Percentiles rank a stretch among this genome's conserved stretches.
Evolutionary conservation across 1,139 yeast species (phyloP).

Genomic region (Sugiyamaella paludigena): DNA sequence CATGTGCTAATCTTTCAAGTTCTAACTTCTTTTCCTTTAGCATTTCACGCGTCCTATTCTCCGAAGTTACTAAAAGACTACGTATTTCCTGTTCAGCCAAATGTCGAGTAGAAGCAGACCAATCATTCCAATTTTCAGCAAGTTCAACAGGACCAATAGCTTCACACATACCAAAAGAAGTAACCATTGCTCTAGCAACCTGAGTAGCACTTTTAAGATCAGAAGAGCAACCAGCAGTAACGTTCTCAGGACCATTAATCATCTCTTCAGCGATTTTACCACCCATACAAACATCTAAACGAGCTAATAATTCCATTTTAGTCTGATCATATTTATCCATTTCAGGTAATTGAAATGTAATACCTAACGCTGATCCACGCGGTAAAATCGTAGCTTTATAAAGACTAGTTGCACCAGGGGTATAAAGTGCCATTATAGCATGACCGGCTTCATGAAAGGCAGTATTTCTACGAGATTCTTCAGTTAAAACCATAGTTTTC

Average conservation of each 20-base stretch:
- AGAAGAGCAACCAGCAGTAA: conserved; percentile 91
- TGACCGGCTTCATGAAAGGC: conserved; percentile 99
- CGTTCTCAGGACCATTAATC: conserved; percentile 86
- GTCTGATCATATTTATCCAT: conserved; percentile 97
- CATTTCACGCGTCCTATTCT: conserved; percentile 70
- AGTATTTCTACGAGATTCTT: conserved; percentile 87
- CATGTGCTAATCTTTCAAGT: conserved; percentile 85
- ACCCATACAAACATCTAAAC: conserved; percentile 97
- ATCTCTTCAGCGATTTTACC: conserved; percentile 97
- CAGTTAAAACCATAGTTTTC: conserved; percentile 95
- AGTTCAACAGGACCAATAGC: conserved; percentile 88
- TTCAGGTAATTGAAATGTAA: conserved; percentile 95
- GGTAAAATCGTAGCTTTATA: conserved; percentile 97
- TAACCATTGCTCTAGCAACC: conserved; percentile 96
- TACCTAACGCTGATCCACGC: conserved; percentile 93
- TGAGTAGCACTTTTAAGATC: conserved; percentile 87
- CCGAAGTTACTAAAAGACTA: conserved; percentile 67
- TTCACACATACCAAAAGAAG: conserved; percentile 94
- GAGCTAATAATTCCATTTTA: conserved; percentile 81
- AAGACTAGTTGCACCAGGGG: conserved; percentile 92
- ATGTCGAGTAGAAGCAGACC: conserved; percentile 88
- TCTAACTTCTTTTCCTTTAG: conserved; percentile 64
- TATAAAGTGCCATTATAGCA: conserved; percentile 94
- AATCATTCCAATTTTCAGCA: conserved; percentile 82
- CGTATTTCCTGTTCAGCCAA: conserved; percentile 92